Evolutionary conservation across 805 yeast genomes (phyloP).

Genomic region (Starmerella davenportii): DNA sequence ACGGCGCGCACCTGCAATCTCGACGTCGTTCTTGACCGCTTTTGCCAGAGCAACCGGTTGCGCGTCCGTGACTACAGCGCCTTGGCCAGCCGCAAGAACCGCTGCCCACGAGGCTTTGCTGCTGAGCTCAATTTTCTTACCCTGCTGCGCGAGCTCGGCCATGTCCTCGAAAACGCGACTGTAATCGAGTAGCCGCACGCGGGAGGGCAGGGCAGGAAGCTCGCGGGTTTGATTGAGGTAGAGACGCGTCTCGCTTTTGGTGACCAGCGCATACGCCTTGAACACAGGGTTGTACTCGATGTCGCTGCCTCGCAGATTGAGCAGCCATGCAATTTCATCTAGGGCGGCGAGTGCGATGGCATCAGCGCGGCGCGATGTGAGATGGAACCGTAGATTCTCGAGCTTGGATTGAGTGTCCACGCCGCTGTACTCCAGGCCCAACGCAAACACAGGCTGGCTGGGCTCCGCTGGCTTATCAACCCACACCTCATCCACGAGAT

Average conservation of each 20-base stretch:
- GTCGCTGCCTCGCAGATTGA: constrained; percentile 69
- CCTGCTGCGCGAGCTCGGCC: constrained; percentile 13
- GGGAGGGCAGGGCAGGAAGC: constrained; percentile 27
- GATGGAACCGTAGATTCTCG: constrained; percentile 23
- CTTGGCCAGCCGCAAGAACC: constrained; percentile 31
- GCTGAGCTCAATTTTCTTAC: constrained; percentile 33
- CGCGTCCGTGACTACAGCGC: constrained; percentile 26
- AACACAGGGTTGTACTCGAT: constrained; percentile 78
- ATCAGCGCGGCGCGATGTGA: constrained; percentile 19
- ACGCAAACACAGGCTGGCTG: constrained; percentile 31
- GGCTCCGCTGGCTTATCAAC: constrained; percentile 33
- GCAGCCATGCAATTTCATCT: constrained; percentile 83
- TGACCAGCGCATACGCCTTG: constrained; percentile 44
- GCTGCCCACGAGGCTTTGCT: constrained; percentile 52
- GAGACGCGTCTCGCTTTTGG: constrained; percentile 27
- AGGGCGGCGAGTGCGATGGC: constrained; percentile 50
- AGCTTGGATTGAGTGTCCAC: constrained; percentile 43
- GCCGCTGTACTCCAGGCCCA: constrained; percentile 46
- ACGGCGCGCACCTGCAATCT: constrained; percentile 46
- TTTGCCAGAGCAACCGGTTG: constrained; percentile 55
- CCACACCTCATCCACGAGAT: constrained; percentile 68
- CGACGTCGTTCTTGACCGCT: constrained; percentile 56
- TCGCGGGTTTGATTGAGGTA: constrained; percentile 37
- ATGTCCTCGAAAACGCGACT: constrained; percentile 41
- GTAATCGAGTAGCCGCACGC: constrained; percentile 36